Base-by-base conservation (phyloP, 257 asterid species). In the Perilla frutescens region DNA sequence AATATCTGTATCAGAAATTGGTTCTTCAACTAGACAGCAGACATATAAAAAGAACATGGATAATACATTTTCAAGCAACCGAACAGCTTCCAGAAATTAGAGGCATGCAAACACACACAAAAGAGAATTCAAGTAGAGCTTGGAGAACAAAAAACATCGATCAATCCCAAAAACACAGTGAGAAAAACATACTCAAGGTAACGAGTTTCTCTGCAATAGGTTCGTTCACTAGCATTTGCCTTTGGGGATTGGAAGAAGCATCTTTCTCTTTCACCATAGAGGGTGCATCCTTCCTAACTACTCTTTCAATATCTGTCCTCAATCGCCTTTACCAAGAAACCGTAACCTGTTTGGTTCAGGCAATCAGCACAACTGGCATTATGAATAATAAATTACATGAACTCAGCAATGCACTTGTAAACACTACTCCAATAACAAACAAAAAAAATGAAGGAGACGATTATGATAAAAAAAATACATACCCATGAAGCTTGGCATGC, bases 401-500 rank as follows among this genome's bases (percentile, higher is more conserved):
- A 58, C 47, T 65, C 32, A 29, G 47, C 43, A 40, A 63, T 71
- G 15, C 44, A 59, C 41, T 40, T 20, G 31, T 11, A 48, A 6
- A 31, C 40, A 36, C 62, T 36, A 31, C 9, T 29, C 13, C 11
- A 49, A 29, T 65, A 48, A 14, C 20, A 34, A 34, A 34, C 3
- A 34, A 34, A 2, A 34, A 14, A 43, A 14, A 6, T 8, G 71
- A 49, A 50, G 7, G 15, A 53, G 31, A 59, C 15, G 57, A 62
- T 48, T 8, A 63, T 31, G 66, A 45, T 47, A 20, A 37, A 60
- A 64, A 7, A 73, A 53, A 70, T 83, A 20, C 26, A 20, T 20
- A 92, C 96, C 96, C 96, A 77, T 93, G 89, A 44, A 91, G 76
- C 98, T 81, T 84, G 96, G 77, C 80, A 80, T 39, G 98, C 97